These are phyloP conservation scores for Orbilia javanica DNA, from an alignment of 2,329 filamentous ascomycete species.

Conservation along the genomic window DNA sequence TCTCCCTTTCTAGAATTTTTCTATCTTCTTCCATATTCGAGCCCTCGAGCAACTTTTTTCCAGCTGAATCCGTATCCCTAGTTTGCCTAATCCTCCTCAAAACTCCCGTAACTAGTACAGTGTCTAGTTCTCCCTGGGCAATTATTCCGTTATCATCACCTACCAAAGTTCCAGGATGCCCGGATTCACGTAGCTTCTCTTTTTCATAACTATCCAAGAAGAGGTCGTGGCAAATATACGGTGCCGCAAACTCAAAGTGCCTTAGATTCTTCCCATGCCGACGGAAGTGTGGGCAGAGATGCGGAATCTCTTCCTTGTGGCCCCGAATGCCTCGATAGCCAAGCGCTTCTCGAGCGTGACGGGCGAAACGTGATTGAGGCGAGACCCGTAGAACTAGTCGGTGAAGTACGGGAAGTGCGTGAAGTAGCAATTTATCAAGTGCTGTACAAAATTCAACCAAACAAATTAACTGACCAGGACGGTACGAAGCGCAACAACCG, in stretches of 20 bases:
- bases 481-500: not conserved
- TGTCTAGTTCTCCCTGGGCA: constrained; percentile 55
- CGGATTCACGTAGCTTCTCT: constrained; percentile 59
- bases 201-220: constrained; percentile 60
- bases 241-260: constrained; percentile 59
- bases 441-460: not conserved
- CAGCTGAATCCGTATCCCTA: constrained; percentile 34
- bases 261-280: constrained; percentile 59
- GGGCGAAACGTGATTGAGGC: constrained; percentile 58
- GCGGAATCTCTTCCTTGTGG: constrained; percentile 48
- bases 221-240: constrained; percentile 60
- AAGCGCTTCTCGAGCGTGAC: constrained; percentile 56
- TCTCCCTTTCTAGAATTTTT: constrained; percentile 59
- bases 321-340: constrained; percentile 49
- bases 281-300: constrained; percentile 61
- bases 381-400: constrained; percentile 59
- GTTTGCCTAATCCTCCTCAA: constrained; percentile 55
- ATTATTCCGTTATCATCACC: constrained; percentile 46
- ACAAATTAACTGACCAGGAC: not conserved
- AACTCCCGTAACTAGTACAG: constrained; percentile 54
- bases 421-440: constrained; percentile 52
- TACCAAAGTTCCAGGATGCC: constrained; percentile 57
- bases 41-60: constrained; percentile 43
- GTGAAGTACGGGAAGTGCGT: constrained; percentile 59
- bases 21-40: constrained; percentile 59